These are phyloP conservation scores for Podospora bellae-mahoneyi DNA, from an alignment of 495 filamentous ascomycete genomes.

Conservation along the genomic window DNA sequence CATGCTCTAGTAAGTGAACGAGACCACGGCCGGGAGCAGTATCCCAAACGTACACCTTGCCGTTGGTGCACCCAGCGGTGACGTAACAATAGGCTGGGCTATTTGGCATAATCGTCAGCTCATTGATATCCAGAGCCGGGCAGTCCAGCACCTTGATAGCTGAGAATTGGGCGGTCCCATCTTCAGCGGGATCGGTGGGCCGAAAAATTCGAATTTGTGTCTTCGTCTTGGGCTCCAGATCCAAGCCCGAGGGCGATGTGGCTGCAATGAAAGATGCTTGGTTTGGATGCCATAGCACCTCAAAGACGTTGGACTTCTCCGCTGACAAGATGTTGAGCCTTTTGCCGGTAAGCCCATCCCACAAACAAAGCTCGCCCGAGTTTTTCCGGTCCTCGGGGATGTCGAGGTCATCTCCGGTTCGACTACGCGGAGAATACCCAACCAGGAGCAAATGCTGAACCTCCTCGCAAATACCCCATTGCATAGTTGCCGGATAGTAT, in stretches of 20 bases:
- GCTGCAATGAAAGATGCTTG: conserved; percentile 58
- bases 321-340: conserved; percentile 45
- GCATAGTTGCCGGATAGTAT: conserved; percentile 68
- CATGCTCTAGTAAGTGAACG: conserved; percentile 69
- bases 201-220: conserved; percentile 52
- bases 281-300: conserved; percentile 71
- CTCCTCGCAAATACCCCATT: conserved; percentile 58
- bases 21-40: conserved; percentile 51
- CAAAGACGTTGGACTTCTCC: conserved; percentile 71
- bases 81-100: conserved; percentile 53
- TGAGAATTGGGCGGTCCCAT: conserved; percentile 33
- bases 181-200: conserved; percentile 24
- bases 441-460: conserved; percentile 63
- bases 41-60: conserved; percentile 84
- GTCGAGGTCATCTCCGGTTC: conserved; percentile 49
- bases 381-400: conserved; percentile 50
- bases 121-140: conserved; percentile 81
- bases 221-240: conserved; percentile 39
- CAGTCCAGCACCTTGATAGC: conserved; percentile 58
- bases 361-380: conserved; percentile 70
- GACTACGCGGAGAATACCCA: conserved; percentile 65
- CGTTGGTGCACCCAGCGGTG: conserved; percentile 81
- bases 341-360: conserved; percentile 55
- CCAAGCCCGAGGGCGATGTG: conserved; percentile 51
- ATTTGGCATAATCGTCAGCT: conserved; percentile 61